Base-by-base conservation (phyloP, 2,329 filamentous ascomycete species). In the Nannizzia gypsea region DNA sequence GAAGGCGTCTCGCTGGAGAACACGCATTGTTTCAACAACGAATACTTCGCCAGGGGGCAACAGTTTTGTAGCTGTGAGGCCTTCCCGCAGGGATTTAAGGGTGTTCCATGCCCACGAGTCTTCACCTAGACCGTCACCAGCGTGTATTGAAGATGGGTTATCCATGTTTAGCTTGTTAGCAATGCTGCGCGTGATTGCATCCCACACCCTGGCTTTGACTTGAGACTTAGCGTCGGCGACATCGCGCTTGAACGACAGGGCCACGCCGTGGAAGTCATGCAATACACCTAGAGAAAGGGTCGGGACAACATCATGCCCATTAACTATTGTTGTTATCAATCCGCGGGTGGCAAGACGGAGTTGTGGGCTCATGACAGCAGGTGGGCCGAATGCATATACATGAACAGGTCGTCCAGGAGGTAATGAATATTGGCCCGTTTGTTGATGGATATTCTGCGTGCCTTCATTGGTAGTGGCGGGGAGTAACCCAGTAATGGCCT, bases 41-140 rank as follows among this genome's bases (percentile, higher is more conserved):
- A 90, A 90, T 0, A 90, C 85, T 69, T 91, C 87, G 0, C 88
- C 88, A 0, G 88, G 88, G 1, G 88, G 88, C 54, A 89, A 73
- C 1, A 91, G 77, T 67, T 90, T 90, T 34, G 81, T 76, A 57
- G 81, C 85, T 62, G 81, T 78, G 84, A 90, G 88, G 65, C 80
- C 83, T 2, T 81, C 81, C 1, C 87, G 79, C 15, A 91, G 72
- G 0, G 80, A 81, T 66, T 85, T 83, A 4, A 90, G 77, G 0
- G 86, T 82, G 0, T 84, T 80, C 68, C 83, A 83, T 0, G 84
- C 83, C 87, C 87, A 90, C 31, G 82, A 77, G 63, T 82, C 80
- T 52, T 86, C 83, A n/a, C 84, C 82, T 6, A 83, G 64, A 2
- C 72, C 80, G 57, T 81, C 76, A 17, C 73, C 71, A 28, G 75